Evolutionary conservation across 805 yeast species (phyloP), one percentile per base, ranked within the genome.

Genomic region (Lachancea quebecensis): DNA sequence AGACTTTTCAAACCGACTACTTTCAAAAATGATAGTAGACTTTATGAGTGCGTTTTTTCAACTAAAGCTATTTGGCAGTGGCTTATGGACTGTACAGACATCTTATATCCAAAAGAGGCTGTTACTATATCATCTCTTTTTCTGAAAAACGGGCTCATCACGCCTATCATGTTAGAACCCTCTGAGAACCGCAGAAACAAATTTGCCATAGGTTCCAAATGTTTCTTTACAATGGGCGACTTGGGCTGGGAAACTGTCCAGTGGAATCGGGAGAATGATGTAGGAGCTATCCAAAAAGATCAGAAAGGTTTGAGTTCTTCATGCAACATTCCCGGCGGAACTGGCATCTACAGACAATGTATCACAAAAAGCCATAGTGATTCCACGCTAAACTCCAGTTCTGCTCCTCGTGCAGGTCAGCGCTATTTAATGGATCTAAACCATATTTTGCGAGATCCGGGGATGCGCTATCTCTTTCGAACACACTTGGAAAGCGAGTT

Each of bases 71-170:
- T 83, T 0, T 74, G 81, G 64, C 96, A 89, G 57, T 91, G 96
- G 95, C 57, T 91, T 6, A 73, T 83, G 78, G 98, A 91, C 51
- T 89, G 96, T 57, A 85, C 96, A 0, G 93, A 86, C 56, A 69
- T 82, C 1, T 60, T 80, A 52, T 72, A 72, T 42, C 58, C 64
- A 0, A 65, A 67, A 10, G 85, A 79, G 47, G 83, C 87, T 0
- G 57, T 68, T 0, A 73, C 73, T 17, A 63, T 83, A 10, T 77
- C 81, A 0, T 68, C 72, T 3, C 56, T 77, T 10, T 73, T 85
- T 46, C 50, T 76, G 32, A 72, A 69, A 39, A 54, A 67, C 35
- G 73, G 72, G 0, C 59, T 82, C 6, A 69, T 83, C 18, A 64
- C 65, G 15, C 76, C 80, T 0, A 68, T 78, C 5, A 50, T 61